Evolutionary conservation across 208 protist species (phyloP).

Genomic region (Wallacemonas sp.): DNA sequence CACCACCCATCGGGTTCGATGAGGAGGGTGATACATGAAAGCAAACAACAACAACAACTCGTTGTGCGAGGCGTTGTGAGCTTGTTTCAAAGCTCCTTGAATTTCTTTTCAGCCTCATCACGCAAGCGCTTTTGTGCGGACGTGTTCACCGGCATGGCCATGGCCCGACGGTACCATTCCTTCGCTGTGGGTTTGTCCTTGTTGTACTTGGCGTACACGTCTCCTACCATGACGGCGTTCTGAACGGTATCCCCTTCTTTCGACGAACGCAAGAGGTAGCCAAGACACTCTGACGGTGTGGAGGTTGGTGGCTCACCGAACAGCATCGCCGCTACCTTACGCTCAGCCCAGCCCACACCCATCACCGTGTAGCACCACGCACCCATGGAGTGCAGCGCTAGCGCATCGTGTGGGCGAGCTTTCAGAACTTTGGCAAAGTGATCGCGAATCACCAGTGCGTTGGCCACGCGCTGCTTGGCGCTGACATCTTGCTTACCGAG

Average conservation of each 20-base stretch:
- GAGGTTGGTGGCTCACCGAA: conserved; percentile 87
- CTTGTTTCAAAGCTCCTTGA: conserved; percentile 10
- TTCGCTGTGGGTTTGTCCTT: conserved; percentile 55
- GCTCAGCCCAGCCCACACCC: conserved; percentile 84
- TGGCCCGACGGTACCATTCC: conserved; percentile 79
- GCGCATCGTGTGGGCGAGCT: conserved; percentile 76
- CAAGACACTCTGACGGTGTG: conserved; percentile 83
- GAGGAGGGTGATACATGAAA: too few species aligned
- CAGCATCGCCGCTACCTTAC: conserved; percentile 77
- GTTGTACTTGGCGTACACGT: conserved; percentile 59
- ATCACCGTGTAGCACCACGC: conserved; percentile 89
- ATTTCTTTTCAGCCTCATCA: conserved; percentile 46
- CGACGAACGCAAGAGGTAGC: conserved; percentile 65
- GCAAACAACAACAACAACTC: too few species aligned
- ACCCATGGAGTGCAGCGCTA: conserved; percentile 87
- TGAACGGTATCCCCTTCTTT: conserved; percentile 56
- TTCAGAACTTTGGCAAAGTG: conserved; percentile 83
- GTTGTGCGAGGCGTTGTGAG: too few species aligned
- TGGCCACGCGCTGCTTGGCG: conserved; percentile 89
- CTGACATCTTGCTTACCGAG: conserved; percentile 59
- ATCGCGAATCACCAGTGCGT: conserved; percentile 81
- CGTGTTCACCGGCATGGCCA: conserved; percentile 51
- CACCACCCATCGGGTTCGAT: too few species aligned
- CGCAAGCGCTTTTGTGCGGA: conserved; percentile 55
- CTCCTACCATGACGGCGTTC: conserved; percentile 68